Percentiles rank a stretch among this genome's conserved stretches.
These are phyloP conservation scores for Phialophora verrucosa DNA, from an alignment of 2,329 filamentous ascomycete genomes.

Conservation along the genomic window DNA sequence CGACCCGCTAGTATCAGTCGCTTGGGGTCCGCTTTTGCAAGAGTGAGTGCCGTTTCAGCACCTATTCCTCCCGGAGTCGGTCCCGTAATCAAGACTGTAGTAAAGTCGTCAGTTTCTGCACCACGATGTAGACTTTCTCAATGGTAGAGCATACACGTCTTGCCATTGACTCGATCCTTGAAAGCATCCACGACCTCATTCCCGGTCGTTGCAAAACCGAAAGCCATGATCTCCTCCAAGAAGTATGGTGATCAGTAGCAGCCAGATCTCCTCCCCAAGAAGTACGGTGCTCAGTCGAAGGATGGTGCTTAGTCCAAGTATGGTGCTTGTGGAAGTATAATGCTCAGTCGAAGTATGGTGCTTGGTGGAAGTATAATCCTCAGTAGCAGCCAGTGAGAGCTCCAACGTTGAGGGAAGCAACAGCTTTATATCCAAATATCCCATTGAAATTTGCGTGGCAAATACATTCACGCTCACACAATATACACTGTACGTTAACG, in stretches of 20 bases:
- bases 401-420: not conserved
- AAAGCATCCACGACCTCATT: conserved; percentile 43
- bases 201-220: conserved; percentile 42
- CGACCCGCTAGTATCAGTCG: conserved; percentile 42
- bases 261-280: too few relatives aligned
- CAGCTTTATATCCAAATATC: not conserved
- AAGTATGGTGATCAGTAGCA: not conserved
- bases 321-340: not conserved
- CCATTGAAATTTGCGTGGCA: not conserved
- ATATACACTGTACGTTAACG: not conserved
- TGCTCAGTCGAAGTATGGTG: not conserved
- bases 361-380: not conserved
- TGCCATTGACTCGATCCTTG: conserved; percentile 42
- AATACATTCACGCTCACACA: not conserved
- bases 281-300: too few relatives aligned
- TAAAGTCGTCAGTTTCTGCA: not conserved
- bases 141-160: conserved; percentile 40
- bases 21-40: conserved; percentile 40
- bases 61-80: conserved; percentile 40
- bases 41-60: conserved; percentile 40
- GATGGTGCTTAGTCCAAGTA: not conserved
- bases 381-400: not conserved
- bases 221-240: conserved; percentile 35
- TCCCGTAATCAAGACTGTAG: conserved; percentile 42
- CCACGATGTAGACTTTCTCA: not conserved